These are phyloP conservation scores for Fusarium sp. DNA, from an alignment of 2,329 filamentous ascomycete genomes.

Conservation along the genomic window DNA sequence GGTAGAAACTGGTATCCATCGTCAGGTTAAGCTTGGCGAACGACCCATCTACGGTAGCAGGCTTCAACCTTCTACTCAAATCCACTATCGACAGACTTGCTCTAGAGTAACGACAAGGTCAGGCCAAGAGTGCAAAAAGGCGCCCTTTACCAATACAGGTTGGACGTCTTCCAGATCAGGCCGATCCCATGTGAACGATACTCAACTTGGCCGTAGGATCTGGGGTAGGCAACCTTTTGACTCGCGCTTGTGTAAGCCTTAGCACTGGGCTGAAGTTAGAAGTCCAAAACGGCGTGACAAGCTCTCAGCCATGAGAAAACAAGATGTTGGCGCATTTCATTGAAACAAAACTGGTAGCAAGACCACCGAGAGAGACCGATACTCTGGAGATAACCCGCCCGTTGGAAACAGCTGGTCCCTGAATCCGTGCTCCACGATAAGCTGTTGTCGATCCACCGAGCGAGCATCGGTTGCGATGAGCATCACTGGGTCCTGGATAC, in stretches of 20 bases:
- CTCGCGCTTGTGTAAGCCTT: slow-evolving; percentile 29
- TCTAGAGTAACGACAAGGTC: slow-evolving; percentile 13
- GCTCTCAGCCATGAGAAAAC: slow-evolving; percentile 6
- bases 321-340: background rate
- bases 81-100: slow-evolving; percentile 24
- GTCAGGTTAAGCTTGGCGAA: slow-evolving; percentile 32
- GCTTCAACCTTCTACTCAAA: slow-evolving; percentile 23
- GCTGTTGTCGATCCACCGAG: slow-evolving; percentile 14
- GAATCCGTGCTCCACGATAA: slow-evolving; percentile 21
- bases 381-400: slow-evolving; percentile 8
- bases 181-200: slow-evolving; percentile 8
- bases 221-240: slow-evolving; percentile 33
- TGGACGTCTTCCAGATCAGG: slow-evolving; percentile 31
- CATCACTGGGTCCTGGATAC: slow-evolving; percentile 3
- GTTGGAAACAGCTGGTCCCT: slow-evolving; percentile 18
- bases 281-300: slow-evolving; percentile 19
- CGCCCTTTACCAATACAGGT: slow-evolving; percentile 14
- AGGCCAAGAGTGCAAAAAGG: slow-evolving; percentile 29
- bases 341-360: slow-evolving; percentile 15
- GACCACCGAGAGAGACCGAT: slow-evolving; percentile 13
- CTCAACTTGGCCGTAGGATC: slow-evolving; percentile 25
- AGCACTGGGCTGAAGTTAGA: slow-evolving; percentile 22
- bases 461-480: slow-evolving; percentile 23
- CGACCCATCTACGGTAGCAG: slow-evolving; percentile 15
- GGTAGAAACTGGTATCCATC: slow-evolving; percentile 29